Evolutionary conservation across 768 basidiomycete species (phyloP), one percentile per base, ranked within the genome.

Genomic region (Tricholoma hemisulphureum): DNA sequence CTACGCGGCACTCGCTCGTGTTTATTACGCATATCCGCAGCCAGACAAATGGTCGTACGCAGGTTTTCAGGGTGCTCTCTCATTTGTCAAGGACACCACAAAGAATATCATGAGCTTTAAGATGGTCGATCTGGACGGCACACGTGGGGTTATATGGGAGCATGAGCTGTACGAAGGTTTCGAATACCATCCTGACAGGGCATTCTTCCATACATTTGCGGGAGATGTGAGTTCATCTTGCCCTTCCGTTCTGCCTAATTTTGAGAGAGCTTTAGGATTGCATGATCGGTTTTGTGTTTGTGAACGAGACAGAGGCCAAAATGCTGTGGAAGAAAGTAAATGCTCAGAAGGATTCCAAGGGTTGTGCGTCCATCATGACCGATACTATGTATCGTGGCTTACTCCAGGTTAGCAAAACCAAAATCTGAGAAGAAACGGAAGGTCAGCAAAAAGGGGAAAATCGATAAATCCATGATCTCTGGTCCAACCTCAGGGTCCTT

Each of bases 381-480:
- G 8, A 26, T 18, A 3, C n/a, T 4, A 28, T 10, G 28, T 6
- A 49, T 4, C 8, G 9, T 18, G 9, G 16, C 46, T 49, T 13
- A 49, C 8, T 10, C 18, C 16, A 18, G 32, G 63, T 67, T 72
- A 75, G 74, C 79, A 3, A 88, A 86, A 75, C 63, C 76, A 11
- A 71, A 77, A 4, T 64, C 78, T 0, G 77, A 80, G 53, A 53
- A 53, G 63, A 86, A 82, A 68, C 87, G 85, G 73, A 84, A 82
- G 56, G 61, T 72, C 2, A 69, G 75, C 51, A 87, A 85, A 61
- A 83, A 84, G 6, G 89, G 91, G 48, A 89, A 86, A 71, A 91
- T 98, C 57, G 89, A 96, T 76, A 98, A 97, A 72, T 89, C 92
- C 1, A 83, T 89, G 79, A 98, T 98, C 50, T 95, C 93, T 10